Conservation (phyloP, 805 yeast species). For the Candida taoyuanica region DNA sequence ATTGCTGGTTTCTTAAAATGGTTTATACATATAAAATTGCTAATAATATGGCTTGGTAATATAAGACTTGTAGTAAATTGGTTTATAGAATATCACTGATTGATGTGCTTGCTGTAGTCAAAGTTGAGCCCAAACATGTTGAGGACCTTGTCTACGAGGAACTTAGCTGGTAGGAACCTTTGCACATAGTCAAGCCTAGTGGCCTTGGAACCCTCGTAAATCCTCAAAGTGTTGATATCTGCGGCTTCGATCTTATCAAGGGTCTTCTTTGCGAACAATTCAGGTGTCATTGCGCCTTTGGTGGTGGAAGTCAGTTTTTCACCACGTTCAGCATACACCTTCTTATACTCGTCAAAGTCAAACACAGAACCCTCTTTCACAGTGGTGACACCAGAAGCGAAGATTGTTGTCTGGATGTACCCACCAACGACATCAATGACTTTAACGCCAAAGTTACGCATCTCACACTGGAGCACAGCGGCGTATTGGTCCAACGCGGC, state of each 20-base stretch:
- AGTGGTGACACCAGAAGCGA: conserved; percentile 7
- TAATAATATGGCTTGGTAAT: no score
- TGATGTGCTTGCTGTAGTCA: conserved; percentile 21
- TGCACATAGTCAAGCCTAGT: conserved; percentile 8
- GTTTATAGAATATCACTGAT: no score
- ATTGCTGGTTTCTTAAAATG: neutral
- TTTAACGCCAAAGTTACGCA: conserved; percentile 37
- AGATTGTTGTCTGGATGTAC: conserved; percentile 35
- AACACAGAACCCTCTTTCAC: conserved; percentile 20
- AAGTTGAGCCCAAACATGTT: conserved; percentile 21
- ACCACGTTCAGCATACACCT: conserved; percentile 10
- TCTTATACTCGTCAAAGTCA: conserved; percentile 19
- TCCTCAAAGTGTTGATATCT: conserved; percentile 13
- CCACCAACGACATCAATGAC: conserved; percentile 41
- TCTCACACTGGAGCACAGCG: conserved; percentile 32
- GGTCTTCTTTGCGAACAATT: conserved; percentile 35
- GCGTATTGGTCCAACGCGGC: conserved; percentile 42
- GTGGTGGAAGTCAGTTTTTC: conserved; percentile 5
- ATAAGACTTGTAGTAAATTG: no score
- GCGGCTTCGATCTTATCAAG: conserved; percentile 32
- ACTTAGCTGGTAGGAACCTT: conserved; percentile 10
- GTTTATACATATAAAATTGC: no score
- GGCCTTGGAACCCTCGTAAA: conserved; percentile 22
- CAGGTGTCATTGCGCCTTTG: conserved; percentile 29
- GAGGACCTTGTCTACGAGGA: conserved; percentile 15